These are phyloP conservation scores for Aureobasidium musti DNA, from an alignment of 2,329 filamentous ascomycete genomes.

Conservation along the genomic window DNA sequence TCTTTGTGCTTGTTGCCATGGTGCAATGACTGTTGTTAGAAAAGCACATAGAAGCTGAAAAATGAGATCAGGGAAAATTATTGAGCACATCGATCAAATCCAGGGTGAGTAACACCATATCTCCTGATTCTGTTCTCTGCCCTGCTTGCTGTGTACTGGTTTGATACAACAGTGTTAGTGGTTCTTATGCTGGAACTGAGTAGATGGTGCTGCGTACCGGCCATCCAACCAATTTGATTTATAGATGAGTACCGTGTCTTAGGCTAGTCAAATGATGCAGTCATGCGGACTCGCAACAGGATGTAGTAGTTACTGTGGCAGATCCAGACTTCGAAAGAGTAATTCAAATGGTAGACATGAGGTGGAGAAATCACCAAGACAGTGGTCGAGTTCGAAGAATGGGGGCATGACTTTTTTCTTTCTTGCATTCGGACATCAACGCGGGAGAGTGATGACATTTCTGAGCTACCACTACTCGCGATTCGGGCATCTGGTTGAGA, in stretches of 20 bases:
- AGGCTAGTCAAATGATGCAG: not conserved
- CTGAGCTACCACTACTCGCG: slow-evolving; percentile 30
- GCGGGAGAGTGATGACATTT: slow-evolving; percentile 31
- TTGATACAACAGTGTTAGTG: not conserved
- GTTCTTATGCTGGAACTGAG: not conserved
- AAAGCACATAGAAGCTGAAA: not conserved
- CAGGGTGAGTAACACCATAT: too few species aligned
- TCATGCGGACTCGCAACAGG: not conserved
- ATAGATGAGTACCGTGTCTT: not conserved
- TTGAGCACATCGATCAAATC: not conserved
- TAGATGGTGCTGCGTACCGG: not conserved
- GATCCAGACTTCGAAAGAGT: not conserved
- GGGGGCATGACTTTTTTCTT: slow-evolving; percentile 29
- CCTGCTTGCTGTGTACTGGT: not conserved
- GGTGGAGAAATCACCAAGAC: not conserved
- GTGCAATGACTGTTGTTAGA: not conserved
- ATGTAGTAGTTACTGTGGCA: not conserved
- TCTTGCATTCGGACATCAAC: slow-evolving; percentile 28
- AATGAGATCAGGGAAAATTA: not conserved
- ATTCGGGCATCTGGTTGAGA: slow-evolving; percentile 27
- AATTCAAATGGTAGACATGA: not conserved
- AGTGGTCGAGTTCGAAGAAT: not conserved
- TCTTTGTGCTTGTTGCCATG: not conserved
- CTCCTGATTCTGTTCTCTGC: not conserved
- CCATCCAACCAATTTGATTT: not conserved